phyloP scores from a whole-genome alignment of 805 yeast genomes.

The Suhomyces sp. region DNA sequence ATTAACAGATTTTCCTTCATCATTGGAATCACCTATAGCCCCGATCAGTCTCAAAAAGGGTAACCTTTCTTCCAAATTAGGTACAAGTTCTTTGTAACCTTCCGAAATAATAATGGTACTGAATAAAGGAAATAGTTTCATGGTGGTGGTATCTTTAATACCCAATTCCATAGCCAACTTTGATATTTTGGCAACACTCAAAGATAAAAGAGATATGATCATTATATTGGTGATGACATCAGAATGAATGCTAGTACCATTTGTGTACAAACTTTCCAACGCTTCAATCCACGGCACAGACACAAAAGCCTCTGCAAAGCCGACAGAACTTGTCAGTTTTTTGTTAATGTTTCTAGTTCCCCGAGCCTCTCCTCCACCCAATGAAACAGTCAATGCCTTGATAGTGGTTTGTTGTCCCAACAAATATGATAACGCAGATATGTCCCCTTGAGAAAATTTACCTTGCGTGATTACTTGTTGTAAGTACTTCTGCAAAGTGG shows the following conservation, averaged over 20 bases:
- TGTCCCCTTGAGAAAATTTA: conserved; percentile 46
- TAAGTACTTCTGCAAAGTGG: conserved; percentile 52
- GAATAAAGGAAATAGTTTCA: conserved; percentile 53
- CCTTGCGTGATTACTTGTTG: conserved; percentile 46
- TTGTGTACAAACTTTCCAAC: conserved; percentile 57
- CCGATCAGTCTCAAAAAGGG: conserved; percentile 40
- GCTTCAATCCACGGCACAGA: conserved; percentile 55
- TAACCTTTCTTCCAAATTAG: conserved; percentile 52
- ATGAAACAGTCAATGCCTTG: conserved; percentile 14
- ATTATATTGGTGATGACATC: conserved; percentile 46
- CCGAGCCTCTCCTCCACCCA: conserved; percentile 12
- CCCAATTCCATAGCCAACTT: conserved; percentile 46
- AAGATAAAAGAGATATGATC: conserved; percentile 52
- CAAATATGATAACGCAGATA: conserved; percentile 45
- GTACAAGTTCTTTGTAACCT: conserved; percentile 45
- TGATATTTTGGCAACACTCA: conserved; percentile 43
- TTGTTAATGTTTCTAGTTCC: conserved; percentile 22
- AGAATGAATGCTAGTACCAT: conserved; percentile 55
- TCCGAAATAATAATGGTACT: conserved; percentile 53
- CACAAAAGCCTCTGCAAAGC: conserved; percentile 57
- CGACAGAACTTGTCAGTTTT: conserved; percentile 21
- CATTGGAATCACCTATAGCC: conserved; percentile 7
- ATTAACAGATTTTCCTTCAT: conserved; percentile 11
- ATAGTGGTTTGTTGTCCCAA: conserved; percentile 41
- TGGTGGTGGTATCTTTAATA: conserved; percentile 39